Evolutionary conservation across 2,329 filamentous ascomycete species (phyloP).

Genomic region (Trichothecium sympodiale): DNA sequence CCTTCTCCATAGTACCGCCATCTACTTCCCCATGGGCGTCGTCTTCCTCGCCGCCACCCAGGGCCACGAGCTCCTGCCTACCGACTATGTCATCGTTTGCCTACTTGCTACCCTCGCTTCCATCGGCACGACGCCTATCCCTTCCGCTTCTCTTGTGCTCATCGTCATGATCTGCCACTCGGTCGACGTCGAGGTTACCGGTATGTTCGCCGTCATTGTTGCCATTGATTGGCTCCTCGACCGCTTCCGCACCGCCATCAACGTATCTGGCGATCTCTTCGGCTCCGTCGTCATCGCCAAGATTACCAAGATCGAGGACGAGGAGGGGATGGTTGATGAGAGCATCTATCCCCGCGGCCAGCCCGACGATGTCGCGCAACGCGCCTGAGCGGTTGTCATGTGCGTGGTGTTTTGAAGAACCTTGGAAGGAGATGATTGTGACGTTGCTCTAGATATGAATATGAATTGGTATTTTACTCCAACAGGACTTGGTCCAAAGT

Average conservation of each 20-base stretch:
- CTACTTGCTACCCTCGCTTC: constrained; percentile 38
- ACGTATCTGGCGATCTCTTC: constrained; percentile 39
- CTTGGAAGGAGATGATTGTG: no score
- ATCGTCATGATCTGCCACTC: constrained; percentile 38
- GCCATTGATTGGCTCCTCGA: constrained; percentile 47
- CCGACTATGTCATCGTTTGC: constrained; percentile 36
- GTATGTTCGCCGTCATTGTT: constrained; percentile 40
- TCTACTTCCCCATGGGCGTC: constrained; percentile 42
- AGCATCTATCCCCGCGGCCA: no score
- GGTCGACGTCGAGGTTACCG: constrained; percentile 31
- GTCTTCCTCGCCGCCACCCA: constrained; percentile 41
- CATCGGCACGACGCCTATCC: constrained; percentile 43
- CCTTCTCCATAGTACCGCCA: constrained; percentile 31
- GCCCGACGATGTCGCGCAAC: no score
- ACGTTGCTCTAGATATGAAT: no score
- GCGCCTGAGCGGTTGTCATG: no score
- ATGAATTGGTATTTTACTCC: no score
- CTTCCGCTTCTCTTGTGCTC: constrained; percentile 38
- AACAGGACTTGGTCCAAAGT: no score
- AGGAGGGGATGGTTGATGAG: constrained; percentile 5
- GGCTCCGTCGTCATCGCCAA: constrained; percentile 13
- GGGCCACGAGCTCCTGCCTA: constrained; percentile 27
- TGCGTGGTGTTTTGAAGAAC: no score
- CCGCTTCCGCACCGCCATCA: constrained; percentile 39
- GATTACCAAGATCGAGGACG: constrained; percentile 13